phyloP scores from a whole-genome alignment of 2,329 filamentous ascomycete species.

The Claviceps sp. region DNA sequence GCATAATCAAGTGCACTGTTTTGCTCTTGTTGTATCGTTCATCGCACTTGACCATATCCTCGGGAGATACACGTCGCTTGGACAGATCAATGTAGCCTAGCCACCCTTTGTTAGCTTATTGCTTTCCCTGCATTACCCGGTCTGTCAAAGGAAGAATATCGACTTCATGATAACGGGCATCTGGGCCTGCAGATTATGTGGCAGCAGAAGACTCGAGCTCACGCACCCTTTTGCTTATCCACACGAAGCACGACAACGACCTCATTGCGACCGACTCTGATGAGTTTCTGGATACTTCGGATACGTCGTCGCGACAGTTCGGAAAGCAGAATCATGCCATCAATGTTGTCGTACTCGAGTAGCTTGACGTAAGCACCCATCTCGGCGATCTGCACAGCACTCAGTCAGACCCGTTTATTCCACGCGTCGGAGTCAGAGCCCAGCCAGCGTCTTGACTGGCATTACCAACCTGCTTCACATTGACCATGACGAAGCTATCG shows the following conservation, averaged over 20 bases:
- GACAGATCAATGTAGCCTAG: constrained; percentile 88
- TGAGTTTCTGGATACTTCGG: constrained; percentile 96
- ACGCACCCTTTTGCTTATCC: constrained; percentile 90
- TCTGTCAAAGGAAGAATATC: not conserved
- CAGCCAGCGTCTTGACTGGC: constrained; percentile 24
- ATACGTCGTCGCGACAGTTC: constrained; percentile 98
- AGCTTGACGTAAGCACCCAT: constrained; percentile 99
- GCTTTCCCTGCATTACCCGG: constrained; percentile 1
- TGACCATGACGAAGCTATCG: constrained; percentile 99
- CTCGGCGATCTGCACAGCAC: constrained; percentile 66
- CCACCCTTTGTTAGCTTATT: constrained; percentile 14
- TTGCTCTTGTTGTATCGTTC: constrained; percentile 99
- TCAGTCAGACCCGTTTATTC: constrained; percentile 4
- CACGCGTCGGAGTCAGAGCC: not conserved
- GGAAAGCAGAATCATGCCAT: constrained; percentile 98
- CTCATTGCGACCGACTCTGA: constrained; percentile 93
- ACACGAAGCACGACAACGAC: constrained; percentile 97
- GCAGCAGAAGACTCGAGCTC: not conserved
- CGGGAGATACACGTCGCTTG: constrained; percentile 92
- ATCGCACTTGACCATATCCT: constrained; percentile 97
- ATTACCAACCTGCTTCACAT: constrained; percentile 80
- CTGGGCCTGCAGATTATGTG: no score
- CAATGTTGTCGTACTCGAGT: constrained; percentile 98
- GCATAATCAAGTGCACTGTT: constrained; percentile 98
- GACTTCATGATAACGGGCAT: not conserved